These are phyloP conservation scores for Spongiforma sp. DNA, from an alignment of 1,284 basidiomycete genomes.

Conservation along the genomic window DNA sequence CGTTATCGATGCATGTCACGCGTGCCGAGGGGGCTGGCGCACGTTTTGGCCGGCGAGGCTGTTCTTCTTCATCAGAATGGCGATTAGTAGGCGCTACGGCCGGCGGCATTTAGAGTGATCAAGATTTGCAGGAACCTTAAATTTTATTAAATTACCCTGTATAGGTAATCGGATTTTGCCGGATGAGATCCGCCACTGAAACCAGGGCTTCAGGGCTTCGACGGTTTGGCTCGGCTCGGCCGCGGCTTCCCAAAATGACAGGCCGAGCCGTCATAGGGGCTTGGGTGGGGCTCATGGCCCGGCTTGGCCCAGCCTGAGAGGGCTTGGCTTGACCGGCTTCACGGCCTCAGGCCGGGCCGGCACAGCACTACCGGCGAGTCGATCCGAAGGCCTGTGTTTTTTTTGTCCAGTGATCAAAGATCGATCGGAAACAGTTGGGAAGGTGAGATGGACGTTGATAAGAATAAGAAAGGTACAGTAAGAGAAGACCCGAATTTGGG, in stretches of 20 bases:
- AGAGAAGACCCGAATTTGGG: too few species aligned
- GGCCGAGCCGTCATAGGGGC: background rate
- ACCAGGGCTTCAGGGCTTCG: slow-evolving; percentile 1
- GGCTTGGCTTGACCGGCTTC: background rate
- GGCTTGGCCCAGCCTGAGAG: background rate
- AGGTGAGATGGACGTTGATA: too few species aligned
- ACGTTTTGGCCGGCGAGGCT: background rate
- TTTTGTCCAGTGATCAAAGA: too few species aligned
- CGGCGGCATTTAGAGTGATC: too few species aligned
- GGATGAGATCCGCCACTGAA: background rate
- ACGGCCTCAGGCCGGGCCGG: background rate
- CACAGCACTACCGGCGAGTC: slow-evolving; percentile 2
- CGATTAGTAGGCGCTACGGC: too few species aligned
- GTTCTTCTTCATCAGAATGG: background rate
- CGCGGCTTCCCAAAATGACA: background rate
- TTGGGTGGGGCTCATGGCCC: background rate
- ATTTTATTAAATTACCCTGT: background rate
- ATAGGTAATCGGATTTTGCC: background rate
- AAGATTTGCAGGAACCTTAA: background rate
- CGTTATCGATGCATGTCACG: background rate
- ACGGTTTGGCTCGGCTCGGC: background rate
- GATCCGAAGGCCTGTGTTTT: too few species aligned
- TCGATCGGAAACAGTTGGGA: too few species aligned
- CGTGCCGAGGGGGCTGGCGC: background rate
- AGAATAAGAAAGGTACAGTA: too few species aligned